Conservation (phyloP, 1,139 yeast genomes). For the Hyphopichia pseudoburtonii region DNA sequence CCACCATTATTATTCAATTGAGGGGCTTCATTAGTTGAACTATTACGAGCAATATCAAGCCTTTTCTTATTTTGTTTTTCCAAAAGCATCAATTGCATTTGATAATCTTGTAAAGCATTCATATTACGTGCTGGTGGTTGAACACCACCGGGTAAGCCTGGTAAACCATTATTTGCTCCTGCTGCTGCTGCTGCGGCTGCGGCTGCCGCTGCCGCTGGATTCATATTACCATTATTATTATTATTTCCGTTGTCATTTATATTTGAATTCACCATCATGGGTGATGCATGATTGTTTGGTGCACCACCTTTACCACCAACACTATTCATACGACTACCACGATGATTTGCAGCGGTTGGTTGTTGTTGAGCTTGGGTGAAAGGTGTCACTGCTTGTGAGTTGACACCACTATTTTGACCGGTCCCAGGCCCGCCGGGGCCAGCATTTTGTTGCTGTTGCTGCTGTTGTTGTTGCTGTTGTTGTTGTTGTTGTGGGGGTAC, state of each 20-base stretch:
- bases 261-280: background rate
- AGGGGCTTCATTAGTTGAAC: constrained; percentile 17
- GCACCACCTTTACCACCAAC: constrained; percentile 3
- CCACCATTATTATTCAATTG: constrained; percentile 1
- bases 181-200: constrained; percentile 4
- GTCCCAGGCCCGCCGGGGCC: constrained; percentile 5
- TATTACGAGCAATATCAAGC: constrained; percentile 47
- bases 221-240: constrained; percentile 8
- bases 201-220: constrained; percentile 3
- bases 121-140: constrained; percentile 23
- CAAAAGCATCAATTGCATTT: constrained; percentile 68
- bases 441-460: constrained; percentile 14
- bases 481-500: constrained; percentile 18
- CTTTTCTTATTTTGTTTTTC: constrained; percentile 73
- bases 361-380: constrained; percentile 11
- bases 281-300: background rate
- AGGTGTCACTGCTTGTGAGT: constrained; percentile 9
- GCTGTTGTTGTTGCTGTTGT: constrained; percentile 14
- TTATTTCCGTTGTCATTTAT: constrained; percentile 6
- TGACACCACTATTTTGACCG: constrained; percentile 1
- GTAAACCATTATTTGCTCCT: constrained; percentile 1
- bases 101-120: constrained; percentile 67
- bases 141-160: constrained; percentile 10
- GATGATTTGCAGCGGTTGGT: constrained; percentile 1
- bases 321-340: constrained; percentile 14